Evolutionary conservation across 2,329 filamentous ascomycete genomes (phyloP).

Genomic region (Lecanosticta acicola): DNA sequence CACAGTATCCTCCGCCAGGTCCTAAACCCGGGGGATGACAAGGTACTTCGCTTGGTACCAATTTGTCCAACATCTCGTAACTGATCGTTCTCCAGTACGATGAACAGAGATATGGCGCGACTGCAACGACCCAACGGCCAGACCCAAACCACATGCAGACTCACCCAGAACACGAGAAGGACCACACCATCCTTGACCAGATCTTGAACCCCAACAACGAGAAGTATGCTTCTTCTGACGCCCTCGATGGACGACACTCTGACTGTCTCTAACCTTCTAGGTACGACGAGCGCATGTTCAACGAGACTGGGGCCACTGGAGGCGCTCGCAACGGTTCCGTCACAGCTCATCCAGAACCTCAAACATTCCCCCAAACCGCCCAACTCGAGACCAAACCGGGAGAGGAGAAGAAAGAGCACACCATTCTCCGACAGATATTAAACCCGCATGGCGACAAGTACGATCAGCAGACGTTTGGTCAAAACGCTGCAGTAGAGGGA

Average conservation of each 20-base stretch:
- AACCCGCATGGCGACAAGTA: conserved; percentile 25
- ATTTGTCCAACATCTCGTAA: neutral
- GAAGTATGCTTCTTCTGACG: conserved; percentile 4
- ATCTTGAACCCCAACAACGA: conserved; percentile 17
- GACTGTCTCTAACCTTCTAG: conserved; percentile 2
- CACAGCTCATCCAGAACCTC: neutral
- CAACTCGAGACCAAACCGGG: conserved; percentile 9
- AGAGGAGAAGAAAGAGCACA: conserved; percentile 16
- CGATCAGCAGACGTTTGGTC: conserved; percentile 20
- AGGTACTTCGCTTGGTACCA: conserved; percentile 2
- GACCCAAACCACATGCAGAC: conserved; percentile 8
- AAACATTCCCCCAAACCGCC: conserved; percentile 7
- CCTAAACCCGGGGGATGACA: conserved; percentile 17
- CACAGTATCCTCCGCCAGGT: conserved; percentile 8
- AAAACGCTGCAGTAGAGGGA: neutral
- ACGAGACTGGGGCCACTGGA: conserved; percentile 12
- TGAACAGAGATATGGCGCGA: conserved; percentile 15
- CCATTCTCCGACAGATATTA: conserved; percentile 17
- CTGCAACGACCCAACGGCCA: conserved; percentile 4
- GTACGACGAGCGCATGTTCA: conserved; percentile 18
- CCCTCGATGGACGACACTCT: neutral
- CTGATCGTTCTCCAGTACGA: conserved; percentile 12
- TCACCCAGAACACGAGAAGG: conserved; percentile 8
- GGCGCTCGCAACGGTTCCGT: neutral
- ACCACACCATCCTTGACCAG: conserved; percentile 18